These are phyloP conservation scores for Harringtonia aguacate DNA, from an alignment of 2,329 filamentous ascomycete species.

Conservation along the genomic window DNA sequence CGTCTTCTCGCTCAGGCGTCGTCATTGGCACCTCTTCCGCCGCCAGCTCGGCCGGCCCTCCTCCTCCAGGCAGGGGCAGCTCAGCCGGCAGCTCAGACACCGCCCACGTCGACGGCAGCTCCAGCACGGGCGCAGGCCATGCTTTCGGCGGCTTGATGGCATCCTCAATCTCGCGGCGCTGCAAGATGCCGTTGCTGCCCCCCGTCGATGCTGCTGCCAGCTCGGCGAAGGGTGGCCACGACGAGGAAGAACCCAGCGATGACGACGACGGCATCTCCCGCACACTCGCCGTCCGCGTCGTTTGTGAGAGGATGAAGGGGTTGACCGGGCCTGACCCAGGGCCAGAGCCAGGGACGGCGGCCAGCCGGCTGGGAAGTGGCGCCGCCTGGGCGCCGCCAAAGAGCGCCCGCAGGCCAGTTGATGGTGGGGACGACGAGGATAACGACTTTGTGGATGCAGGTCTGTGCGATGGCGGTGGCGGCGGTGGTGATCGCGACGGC, in stretches of 20 bases:
- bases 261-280: neutral
- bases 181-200: neutral
- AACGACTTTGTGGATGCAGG: too few relatives aligned
- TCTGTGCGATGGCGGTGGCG: too few relatives aligned
- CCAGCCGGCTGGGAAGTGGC: too few relatives aligned
- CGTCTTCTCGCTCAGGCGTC: too few relatives aligned
- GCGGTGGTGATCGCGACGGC: too few relatives aligned
- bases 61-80: neutral
- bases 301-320: too few relatives aligned
- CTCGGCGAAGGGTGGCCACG: neutral
- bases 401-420: neutral
- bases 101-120: neutral
- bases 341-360: too few relatives aligned
- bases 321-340: too few relatives aligned
- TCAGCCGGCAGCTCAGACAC: neutral
- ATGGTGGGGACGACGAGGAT: too few relatives aligned
- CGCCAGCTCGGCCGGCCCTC: neutral
- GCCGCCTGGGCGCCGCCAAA: too few relatives aligned
- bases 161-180: neutral
- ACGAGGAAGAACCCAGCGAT: neutral
- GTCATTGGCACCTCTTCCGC: neutral
- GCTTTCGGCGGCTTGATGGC: neutral
- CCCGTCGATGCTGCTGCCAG: neutral
- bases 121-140: neutral
- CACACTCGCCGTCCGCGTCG: too few relatives aligned